Evolutionary conservation across 371 early-diverging fungal genomes (phyloP).

Genomic region (Mortierella sp.): DNA sequence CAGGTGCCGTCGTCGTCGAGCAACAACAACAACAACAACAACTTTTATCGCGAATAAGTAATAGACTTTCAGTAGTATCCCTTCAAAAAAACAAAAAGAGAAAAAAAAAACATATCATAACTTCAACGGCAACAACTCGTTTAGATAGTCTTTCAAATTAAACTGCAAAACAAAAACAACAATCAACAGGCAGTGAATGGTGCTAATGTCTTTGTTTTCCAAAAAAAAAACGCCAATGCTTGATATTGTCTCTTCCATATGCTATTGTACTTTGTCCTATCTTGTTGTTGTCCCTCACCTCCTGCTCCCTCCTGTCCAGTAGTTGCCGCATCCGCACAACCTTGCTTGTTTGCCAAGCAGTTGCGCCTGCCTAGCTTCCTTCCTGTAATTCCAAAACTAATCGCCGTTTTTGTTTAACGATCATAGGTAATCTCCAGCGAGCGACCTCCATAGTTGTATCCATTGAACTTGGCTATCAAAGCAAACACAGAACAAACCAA

Average conservation of each 20-base stretch:
- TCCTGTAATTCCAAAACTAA: not conserved
- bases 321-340: too few species aligned
- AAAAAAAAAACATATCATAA: not conserved
- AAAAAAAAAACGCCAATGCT: too few species aligned
- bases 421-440: constrained; percentile 61
- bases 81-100: not conserved
- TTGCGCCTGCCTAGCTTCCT: not conserved
- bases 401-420: not conserved
- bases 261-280: too few species aligned
- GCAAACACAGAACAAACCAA: not conserved
- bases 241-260: too few species aligned
- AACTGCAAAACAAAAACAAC: not conserved
- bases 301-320: too few species aligned
- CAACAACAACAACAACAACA: not conserved
- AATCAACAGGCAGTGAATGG: not conserved
- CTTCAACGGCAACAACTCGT: not conserved
- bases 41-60: constrained; percentile 11
- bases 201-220: too few species aligned
- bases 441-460: constrained; percentile 70
- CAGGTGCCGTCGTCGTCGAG: not conserved
- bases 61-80: not conserved
- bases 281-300: too few species aligned
- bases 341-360: too few species aligned
- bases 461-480: constrained; percentile 65
- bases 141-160: not conserved